Conservation (phyloP, 345 rosid species). For the Gynandropsis gynandra region DNA sequence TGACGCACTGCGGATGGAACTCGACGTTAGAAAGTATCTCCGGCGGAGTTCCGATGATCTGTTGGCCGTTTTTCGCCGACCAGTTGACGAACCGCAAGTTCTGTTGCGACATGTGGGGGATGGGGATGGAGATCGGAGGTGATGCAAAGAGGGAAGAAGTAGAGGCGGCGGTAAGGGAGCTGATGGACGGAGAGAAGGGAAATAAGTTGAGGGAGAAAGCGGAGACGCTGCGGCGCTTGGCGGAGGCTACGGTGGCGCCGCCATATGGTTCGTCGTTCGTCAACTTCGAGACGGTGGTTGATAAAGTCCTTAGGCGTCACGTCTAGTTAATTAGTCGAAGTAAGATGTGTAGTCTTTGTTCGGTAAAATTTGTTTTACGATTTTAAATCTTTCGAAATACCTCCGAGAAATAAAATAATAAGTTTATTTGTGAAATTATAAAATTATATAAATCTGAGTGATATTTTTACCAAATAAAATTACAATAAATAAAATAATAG, state of each 20-base stretch:
- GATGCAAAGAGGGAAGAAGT: conserved; percentile 33
- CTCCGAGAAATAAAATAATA: too few species aligned
- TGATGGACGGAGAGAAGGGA: conserved; percentile 36
- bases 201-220: conserved; percentile 28
- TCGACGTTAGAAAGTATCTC: conserved; percentile 44
- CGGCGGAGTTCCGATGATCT: conserved; percentile 38
- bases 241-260: conserved; percentile 21
- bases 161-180: conserved; percentile 26
- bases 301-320: background rate
- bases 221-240: conserved; percentile 28
- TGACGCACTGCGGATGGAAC: conserved; percentile 66
- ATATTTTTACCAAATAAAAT: too few species aligned
- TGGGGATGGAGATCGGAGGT: conserved; percentile 39
- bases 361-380: too few species aligned
- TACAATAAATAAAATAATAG: too few species aligned
- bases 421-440: too few species aligned
- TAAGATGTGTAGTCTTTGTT: too few species aligned
- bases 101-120: conserved; percentile 31
- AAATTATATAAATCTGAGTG: too few species aligned
- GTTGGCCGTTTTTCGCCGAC: conserved; percentile 61
- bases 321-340: background rate
- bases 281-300: conserved; percentile 13
- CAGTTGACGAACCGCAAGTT: conserved; percentile 44
- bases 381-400: too few species aligned
- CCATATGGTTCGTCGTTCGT: conserved; percentile 16